phyloP scores from a whole-genome alignment of 148 eudicot genomes.

The Dysphania ambrosioides region DNA sequence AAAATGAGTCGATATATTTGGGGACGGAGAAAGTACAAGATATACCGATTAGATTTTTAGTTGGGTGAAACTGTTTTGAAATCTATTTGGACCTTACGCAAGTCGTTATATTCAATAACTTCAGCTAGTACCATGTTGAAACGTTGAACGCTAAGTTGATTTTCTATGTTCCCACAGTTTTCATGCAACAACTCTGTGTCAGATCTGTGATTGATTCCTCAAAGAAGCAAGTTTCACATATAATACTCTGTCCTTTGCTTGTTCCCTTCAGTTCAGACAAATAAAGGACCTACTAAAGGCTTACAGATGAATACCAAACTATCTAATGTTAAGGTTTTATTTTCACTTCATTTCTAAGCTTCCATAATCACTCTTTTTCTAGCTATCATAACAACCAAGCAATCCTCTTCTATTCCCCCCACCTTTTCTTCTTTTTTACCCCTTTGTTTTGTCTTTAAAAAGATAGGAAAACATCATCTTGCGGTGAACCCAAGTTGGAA shows the following conservation, averaged over 20 bases:
- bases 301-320: slow-evolving; percentile 19
- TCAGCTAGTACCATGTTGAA: no score
- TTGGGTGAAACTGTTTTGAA: no score
- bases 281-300: slow-evolving; percentile 26
- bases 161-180: not conserved
- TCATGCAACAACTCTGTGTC: not conserved
- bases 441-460: no score
- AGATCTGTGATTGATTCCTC: slow-evolving; percentile 13
- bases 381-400: slow-evolving; percentile 17
- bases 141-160: not conserved
- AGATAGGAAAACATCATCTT: no score
- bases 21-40: no score
- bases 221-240: slow-evolving; percentile 9
- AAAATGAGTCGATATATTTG: no score
- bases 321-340: slow-evolving; percentile 18
- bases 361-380: slow-evolving; percentile 26
- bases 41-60: no score
- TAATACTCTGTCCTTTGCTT: slow-evolving; percentile 12
- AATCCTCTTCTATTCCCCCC: not conserved
- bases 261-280: slow-evolving; percentile 22
- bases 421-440: no score
- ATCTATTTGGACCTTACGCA: no score
- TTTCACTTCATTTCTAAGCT: slow-evolving; percentile 27
- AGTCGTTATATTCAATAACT: no score
- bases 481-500: no score